Evolutionary conservation across 1,284 basidiomycete genomes (phyloP), one percentile per base, ranked within the genome.

Genomic region (Ustilago lituana): DNA sequence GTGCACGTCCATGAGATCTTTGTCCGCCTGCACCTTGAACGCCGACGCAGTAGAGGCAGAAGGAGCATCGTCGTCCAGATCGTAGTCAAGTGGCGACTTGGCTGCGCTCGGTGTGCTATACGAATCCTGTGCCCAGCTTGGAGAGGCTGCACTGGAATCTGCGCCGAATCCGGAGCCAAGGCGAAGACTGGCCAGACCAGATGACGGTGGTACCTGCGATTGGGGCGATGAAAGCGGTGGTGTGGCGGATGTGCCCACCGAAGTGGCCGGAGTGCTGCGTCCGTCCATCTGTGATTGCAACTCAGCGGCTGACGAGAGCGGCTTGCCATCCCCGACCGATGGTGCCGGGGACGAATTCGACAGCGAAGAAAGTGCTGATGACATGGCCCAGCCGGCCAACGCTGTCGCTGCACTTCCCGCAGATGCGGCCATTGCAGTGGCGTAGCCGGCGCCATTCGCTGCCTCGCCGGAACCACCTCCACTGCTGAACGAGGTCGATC

Each of bases 301-400:
- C 31, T 70, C 61, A 15, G 61, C 49, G 0, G 67, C 60, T 10
- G 61, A 50, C 0, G 61, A 53, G 0, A 63, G 31, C 3, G 66
- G 60, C n/a, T 59, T 52, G 29, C 56, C 66, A 12, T 59, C 43
- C 5, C 52, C 40, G 3, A 59, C 66, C 14, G 48, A 59, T 3
- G 58, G 53, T 35, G 57, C 53, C 7, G 67, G 46, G 0, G 67
- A 33, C 15, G 67, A 46, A 22, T 57, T 70, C 19, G 67, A 70
- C 2, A 70, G 46, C 2, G 67, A 70, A 0, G 71, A 69, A 9
- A 73, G 47, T 0, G 71, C 70, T 32, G 71, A 68, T 5, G 68
- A 62, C 52, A 78, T 68, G 9, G 78, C 77, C 78, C 78, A 81
- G 19, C 73, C 73, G 7, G 76, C 72, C 38, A 81, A 47, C 12